Evolutionary conservation across 2,329 filamentous ascomycete genomes (phyloP).

Genomic region (Botrytis tulipae): DNA sequence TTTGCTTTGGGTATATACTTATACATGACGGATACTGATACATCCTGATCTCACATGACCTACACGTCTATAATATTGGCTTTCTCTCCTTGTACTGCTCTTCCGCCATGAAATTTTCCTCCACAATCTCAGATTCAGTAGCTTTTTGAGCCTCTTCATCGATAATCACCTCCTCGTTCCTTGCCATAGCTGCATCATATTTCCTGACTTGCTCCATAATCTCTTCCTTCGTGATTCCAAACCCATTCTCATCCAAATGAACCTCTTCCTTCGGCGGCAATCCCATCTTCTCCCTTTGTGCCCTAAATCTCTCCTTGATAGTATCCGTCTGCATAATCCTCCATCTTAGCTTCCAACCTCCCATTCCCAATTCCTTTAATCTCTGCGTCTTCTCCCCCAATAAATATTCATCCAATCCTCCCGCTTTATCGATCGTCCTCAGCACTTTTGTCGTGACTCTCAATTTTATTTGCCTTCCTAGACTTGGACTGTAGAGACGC

Average conservation of each 20-base stretch:
- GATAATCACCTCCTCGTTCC: slow-evolving; percentile 41
- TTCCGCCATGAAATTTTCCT: slow-evolving; percentile 41
- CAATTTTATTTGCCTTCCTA: slow-evolving; percentile 63
- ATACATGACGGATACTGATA: slow-evolving; percentile 18
- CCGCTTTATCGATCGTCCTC: slow-evolving; percentile 76
- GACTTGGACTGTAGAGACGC: slow-evolving; percentile 61
- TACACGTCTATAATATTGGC: slow-evolving; percentile 27
- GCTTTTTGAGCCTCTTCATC: slow-evolving; percentile 40
- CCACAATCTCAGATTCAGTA: slow-evolving; percentile 41
- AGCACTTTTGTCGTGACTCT: slow-evolving; percentile 68
- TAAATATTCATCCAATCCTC: slow-evolving; percentile 89
- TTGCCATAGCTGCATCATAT: slow-evolving; percentile 47
- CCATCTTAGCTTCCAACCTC: slow-evolving; percentile 89
- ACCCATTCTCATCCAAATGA: slow-evolving; percentile 41
- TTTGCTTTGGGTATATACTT: slow-evolving; percentile 14
- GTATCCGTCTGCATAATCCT: slow-evolving; percentile 76
- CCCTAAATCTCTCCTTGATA: slow-evolving; percentile 64
- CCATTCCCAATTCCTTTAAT: slow-evolving; percentile 82
- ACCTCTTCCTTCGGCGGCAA: slow-evolving; percentile 51
- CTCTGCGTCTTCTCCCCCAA: slow-evolving; percentile 74
- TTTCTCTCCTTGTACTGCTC: slow-evolving; percentile 38
- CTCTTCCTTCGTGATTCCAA: slow-evolving; percentile 38
- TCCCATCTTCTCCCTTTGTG: slow-evolving; percentile 64
- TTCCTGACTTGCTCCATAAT: slow-evolving; percentile 41
- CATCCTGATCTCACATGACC: slow-evolving; percentile 20